Conservation (phyloP, 768 basidiomycete genomes). For the Termitomyces sp. region DNA sequence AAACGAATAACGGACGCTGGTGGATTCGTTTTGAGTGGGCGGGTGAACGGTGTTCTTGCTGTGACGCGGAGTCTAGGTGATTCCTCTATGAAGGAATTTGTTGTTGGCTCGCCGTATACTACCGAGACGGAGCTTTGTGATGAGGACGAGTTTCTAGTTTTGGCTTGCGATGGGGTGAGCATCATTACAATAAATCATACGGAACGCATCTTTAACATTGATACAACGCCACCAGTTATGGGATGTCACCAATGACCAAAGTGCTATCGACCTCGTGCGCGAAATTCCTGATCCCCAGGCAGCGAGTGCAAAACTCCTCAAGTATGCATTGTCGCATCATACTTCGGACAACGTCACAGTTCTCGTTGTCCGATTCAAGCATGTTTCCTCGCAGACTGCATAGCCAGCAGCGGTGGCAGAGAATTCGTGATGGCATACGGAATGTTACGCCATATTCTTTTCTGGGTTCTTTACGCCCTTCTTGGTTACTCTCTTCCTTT, state of each 20-base stretch:
- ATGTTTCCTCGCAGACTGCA: slow-evolving; percentile 19
- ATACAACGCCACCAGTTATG: slow-evolving; percentile 61
- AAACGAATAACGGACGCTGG: slow-evolving; percentile 97
- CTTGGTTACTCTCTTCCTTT: neutral
- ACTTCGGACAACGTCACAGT: slow-evolving; percentile 96
- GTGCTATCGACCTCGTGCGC: slow-evolving; percentile 82
- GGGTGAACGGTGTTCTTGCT: slow-evolving; percentile 95
- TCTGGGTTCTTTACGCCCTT: neutral
- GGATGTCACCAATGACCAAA: slow-evolving; percentile 93
- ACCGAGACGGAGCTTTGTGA: slow-evolving; percentile 93
- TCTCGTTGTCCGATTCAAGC: slow-evolving; percentile 81
- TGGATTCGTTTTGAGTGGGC: slow-evolving; percentile 97
- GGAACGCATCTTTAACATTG: slow-evolving; percentile 1
- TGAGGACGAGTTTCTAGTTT: slow-evolving; percentile 90
- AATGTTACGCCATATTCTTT: neutral
- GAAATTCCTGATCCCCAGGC: slow-evolving; percentile 72
- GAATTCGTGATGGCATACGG: neutral
- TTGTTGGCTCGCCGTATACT: slow-evolving; percentile 96
- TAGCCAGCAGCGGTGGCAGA: neutral
- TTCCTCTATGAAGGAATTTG: slow-evolving; percentile 99
- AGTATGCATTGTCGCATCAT: slow-evolving; percentile 83
- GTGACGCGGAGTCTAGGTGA: slow-evolving; percentile 96
- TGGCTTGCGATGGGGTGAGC: slow-evolving; percentile 97
- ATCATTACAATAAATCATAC: neutral
- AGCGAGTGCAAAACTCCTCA: slow-evolving; percentile 71